Percentiles rank a stretch among this genome's conserved stretches.
Conservation (phyloP, 2,329 filamentous ascomycete species). For the Phoma sp. region DNA sequence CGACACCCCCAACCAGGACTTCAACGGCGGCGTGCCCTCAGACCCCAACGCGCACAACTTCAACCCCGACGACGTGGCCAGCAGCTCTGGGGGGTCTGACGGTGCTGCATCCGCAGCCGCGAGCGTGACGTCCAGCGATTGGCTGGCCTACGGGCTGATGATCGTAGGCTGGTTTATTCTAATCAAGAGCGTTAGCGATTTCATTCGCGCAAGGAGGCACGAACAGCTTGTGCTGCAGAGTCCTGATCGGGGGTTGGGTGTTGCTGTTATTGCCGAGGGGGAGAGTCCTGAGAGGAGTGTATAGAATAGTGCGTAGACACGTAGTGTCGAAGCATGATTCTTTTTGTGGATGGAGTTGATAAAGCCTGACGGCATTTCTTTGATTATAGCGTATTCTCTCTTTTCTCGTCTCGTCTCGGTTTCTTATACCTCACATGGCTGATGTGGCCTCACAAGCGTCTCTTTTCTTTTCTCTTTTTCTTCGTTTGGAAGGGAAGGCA, state of each 20-base stretch:
- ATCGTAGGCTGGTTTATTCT: slow-evolving; percentile 98
- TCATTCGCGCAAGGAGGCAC: slow-evolving; percentile 83
- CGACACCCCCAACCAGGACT: slow-evolving; percentile 59
- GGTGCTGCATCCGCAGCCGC: slow-evolving; percentile 53
- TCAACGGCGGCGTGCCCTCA: slow-evolving; percentile 69
- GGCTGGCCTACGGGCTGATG: slow-evolving; percentile 93
- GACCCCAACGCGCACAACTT: slow-evolving; percentile 94
- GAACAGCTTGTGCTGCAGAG: slow-evolving; percentile 93
- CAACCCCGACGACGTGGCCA: slow-evolving; percentile 71
- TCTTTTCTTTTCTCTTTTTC: background rate
- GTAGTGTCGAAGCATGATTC: no score
- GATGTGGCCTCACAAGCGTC: background rate
- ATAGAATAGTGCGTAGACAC: slow-evolving; percentile 32
- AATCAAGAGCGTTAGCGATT: slow-evolving; percentile 92
- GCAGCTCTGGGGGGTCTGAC: slow-evolving; percentile 37
- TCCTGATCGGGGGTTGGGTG: slow-evolving; percentile 83
- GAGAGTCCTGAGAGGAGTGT: slow-evolving; percentile 75
- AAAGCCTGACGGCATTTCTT: no score
- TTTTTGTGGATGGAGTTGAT: no score
- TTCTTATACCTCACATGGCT: background rate
- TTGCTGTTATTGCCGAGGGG: slow-evolving; percentile 86
- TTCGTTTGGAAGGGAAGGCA: no score
- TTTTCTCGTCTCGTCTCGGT: no score
- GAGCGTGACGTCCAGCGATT: slow-evolving; percentile 75
- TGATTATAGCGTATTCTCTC: slow-evolving; percentile 7